Base-by-base conservation (phyloP, 352 stramenopile species). In the Pythium vanterpoolii region DNA sequence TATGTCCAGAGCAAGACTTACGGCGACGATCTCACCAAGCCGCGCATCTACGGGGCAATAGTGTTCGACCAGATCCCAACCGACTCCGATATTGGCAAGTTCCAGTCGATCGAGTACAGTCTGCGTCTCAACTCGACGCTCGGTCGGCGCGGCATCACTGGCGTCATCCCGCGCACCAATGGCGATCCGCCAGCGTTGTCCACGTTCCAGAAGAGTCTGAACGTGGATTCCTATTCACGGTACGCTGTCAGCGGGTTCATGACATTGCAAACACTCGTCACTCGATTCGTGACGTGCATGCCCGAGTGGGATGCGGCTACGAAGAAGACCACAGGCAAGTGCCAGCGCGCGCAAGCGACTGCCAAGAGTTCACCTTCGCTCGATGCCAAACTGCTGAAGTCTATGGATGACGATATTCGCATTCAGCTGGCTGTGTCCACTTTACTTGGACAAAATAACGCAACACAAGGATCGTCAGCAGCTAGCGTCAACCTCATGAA, bases 201-300 rank as follows among this genome's bases (percentile, higher is more conserved):
- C 14, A 53, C 64, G 10, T 76, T 80, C 56, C 72, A 82, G 54
- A 76, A 66, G 14, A 44, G 58, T 0, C 66, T 86, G 23, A 47
- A 60, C 10, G 61, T 60, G 2, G 60, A 77, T 16, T 73, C 74
- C 58, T 84, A 79, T 56, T 69, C 67, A 33, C 51, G 65, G 10
- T 88, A 88, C 56, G 64, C 76, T 0, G 56, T 77, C 4, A 75
- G 50, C 14, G 78, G 75, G 3, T 86, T 86, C 65, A 80, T 85
- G 68, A 79, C 78, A 24, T 63, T 87, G 27, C 73, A 87, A 58
- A 87, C 77, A 24, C 73, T 86, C 16, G 74, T 88, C 16, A 83
- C 76, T 19, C 69, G 76, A 10, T 88, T 88, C 57, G 69, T 81
- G 21, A 74, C 65, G 21, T 88, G 78, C 40, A 76, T 85, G 66